phyloP scores from a whole-genome alignment of 495 filamentous ascomycete species.

The Xylaria curta region DNA sequence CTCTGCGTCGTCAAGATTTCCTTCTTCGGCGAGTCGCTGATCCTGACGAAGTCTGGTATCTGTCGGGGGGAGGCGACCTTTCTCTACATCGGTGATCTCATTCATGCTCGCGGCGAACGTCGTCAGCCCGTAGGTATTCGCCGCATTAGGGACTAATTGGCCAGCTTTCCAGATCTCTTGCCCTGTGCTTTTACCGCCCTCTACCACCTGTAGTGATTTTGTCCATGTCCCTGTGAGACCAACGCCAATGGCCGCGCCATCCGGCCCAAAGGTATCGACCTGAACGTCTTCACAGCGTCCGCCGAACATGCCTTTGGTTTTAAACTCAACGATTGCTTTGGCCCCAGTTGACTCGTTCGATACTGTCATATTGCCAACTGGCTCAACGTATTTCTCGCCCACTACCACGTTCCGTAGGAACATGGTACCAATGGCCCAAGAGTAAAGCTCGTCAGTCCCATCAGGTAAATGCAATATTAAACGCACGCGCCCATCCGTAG shows the following conservation, averaged over 20 bases:
- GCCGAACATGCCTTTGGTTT: conserved; percentile 93
- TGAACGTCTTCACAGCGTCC: conserved; percentile 90
- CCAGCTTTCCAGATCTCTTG: conserved; percentile 80
- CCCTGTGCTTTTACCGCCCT: conserved; percentile 60
- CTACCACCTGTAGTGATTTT: conserved; percentile 64
- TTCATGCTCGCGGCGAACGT: conserved; percentile 86
- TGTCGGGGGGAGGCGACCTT: conserved; percentile 72
- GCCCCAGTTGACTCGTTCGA: conserved; percentile 80
- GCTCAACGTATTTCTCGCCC: conserved; percentile 97
- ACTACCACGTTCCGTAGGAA: conserved; percentile 97
- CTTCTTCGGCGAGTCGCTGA: conserved; percentile 84
- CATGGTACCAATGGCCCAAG: conserved; percentile 81
- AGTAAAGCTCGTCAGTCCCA: conserved; percentile 75
- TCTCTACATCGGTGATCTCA: conserved; percentile 83
- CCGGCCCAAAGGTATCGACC: conserved; percentile 70
- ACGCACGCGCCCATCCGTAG: conserved; percentile 84
- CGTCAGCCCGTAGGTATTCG: conserved; percentile 84
- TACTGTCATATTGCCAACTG: conserved; percentile 85
- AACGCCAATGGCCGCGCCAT: conserved; percentile 65
- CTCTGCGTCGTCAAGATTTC: conserved; percentile 84
- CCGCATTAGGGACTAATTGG: conserved; percentile 73
- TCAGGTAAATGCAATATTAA: conserved; percentile 68
- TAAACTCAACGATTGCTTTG: conserved; percentile 83
- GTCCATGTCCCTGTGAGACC: conserved; percentile 88
- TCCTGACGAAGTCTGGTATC: conserved; percentile 89